Percentiles rank a stretch among this genome's conserved stretches.
These are phyloP conservation scores for Mentha longifolia DNA, from an alignment of 257 asterid genomes.

Conservation along the genomic window DNA sequence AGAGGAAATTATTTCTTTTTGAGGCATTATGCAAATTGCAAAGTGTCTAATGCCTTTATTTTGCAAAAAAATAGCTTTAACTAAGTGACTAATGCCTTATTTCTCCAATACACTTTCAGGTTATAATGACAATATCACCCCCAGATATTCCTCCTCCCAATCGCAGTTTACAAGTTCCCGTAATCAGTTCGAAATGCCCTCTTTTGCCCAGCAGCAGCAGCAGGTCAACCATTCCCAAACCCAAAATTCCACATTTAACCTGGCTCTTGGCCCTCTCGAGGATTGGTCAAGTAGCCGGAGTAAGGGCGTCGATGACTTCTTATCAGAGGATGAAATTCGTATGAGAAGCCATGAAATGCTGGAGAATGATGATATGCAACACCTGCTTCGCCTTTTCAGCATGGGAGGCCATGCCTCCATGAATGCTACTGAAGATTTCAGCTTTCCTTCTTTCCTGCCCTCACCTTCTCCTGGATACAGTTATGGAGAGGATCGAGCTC, in stretches of 20 bases:
- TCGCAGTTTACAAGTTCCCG: constrained; percentile 52
- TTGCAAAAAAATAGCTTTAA: constrained; percentile 39
- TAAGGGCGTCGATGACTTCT: constrained; percentile 70
- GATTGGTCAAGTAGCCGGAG: constrained; percentile 75
- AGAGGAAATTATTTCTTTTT: constrained; percentile 3
- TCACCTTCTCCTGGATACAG: constrained; percentile 67
- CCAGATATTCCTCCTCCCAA: constrained; percentile 56
- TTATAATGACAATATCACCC: constrained; percentile 48
- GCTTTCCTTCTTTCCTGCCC: constrained; percentile 64
- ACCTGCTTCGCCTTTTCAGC: constrained; percentile 88
- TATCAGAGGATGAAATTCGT: constrained; percentile 94
- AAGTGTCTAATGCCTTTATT: constrained; percentile 20
- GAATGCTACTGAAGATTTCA: constrained; percentile 60
- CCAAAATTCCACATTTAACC: constrained; percentile 48
- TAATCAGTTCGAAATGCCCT: constrained; percentile 49
- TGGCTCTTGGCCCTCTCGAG: constrained; percentile 80
- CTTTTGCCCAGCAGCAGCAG: constrained; percentile 49
- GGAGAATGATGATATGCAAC: constrained; percentile 94
- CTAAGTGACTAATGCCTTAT: constrained; percentile 17
- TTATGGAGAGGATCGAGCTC: constrained; percentile 71
- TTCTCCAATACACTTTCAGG: constrained; percentile 48
- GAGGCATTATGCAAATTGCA: constrained; percentile 1
- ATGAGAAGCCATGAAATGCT: constrained; percentile 90
- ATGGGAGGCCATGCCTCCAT: constrained; percentile 70
- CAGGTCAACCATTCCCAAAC: constrained; percentile 45